Evolutionary conservation across 768 basidiomycete genomes (phyloP).

Genomic region (Lactifluus subvellereus): DNA sequence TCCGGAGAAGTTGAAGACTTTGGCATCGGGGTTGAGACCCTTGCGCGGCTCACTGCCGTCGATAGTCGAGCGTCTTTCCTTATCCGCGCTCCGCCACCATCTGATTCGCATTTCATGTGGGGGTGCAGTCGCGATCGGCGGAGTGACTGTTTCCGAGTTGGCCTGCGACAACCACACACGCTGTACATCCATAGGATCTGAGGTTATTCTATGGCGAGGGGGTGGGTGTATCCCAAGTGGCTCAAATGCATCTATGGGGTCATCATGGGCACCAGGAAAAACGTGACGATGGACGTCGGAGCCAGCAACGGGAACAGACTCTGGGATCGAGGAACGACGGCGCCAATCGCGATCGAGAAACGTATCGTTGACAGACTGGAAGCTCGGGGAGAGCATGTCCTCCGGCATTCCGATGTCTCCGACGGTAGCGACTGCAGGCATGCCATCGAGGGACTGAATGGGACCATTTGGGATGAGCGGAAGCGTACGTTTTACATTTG

Average conservation of each 20-base stretch:
- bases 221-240: constrained; percentile 42
- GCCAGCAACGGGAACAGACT: constrained; percentile 21
- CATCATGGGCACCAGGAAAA: constrained; percentile 26
- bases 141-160: constrained; percentile 26
- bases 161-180: constrained; percentile 22
- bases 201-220: constrained; percentile 25
- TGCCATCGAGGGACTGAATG: constrained; percentile 42
- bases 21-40: constrained; percentile 80
- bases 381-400: constrained; percentile 37
- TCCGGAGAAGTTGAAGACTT: constrained; percentile 61
- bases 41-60: constrained; percentile 44
- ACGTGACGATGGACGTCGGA: constrained; percentile 18
- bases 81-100: constrained; percentile 14
- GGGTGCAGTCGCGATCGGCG: constrained; percentile 18
- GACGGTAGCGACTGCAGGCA: background rate
- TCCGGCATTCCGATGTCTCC: constrained; percentile 32
- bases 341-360: constrained; percentile 52
- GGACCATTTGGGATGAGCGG: constrained; percentile 53
- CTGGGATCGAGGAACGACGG: constrained; percentile 6
- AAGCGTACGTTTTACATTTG: constrained; percentile 38
- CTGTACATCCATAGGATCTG: constrained; percentile 27
- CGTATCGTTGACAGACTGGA: constrained; percentile 49
- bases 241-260: constrained; percentile 38
- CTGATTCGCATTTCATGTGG: constrained; percentile 16
- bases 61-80: constrained; percentile 19